phyloP scores from a whole-genome alignment of 345 rosid species.

The Euphorbia tirucalli region DNA sequence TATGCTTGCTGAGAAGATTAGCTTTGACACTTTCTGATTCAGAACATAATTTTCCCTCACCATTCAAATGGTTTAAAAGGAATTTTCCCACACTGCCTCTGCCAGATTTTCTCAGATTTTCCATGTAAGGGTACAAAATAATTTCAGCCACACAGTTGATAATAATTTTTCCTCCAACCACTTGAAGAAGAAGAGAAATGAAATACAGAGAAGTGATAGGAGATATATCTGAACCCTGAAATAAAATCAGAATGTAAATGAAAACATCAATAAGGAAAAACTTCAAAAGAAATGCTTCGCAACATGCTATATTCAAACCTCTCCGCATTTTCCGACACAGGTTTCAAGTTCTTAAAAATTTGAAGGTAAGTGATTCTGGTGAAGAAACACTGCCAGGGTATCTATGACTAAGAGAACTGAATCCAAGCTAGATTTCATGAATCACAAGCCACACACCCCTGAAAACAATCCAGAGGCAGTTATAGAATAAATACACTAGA shows the following conservation, averaged over 20 bases:
- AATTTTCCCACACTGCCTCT: slow-evolving; percentile 23
- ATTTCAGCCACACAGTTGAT: slow-evolving; percentile 38
- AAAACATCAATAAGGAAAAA: neutral
- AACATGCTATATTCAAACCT: neutral
- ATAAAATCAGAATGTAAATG: slow-evolving; percentile 5
- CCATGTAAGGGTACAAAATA: slow-evolving; percentile 42
- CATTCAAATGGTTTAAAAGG: slow-evolving; percentile 27
- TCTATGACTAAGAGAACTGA: neutral
- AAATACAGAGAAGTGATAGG: slow-evolving; percentile 50
- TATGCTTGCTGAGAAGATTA: slow-evolving; percentile 15
- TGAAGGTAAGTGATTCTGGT: neutral
- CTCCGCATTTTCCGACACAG: neutral
- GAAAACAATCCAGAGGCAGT: neutral
- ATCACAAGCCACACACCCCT: neutral
- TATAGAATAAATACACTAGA: neutral
- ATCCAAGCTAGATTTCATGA: neutral
- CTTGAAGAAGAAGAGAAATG: slow-evolving; percentile 56
- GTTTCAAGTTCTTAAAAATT: neutral
- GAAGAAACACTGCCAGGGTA: neutral
- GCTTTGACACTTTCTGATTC: slow-evolving; percentile 29
- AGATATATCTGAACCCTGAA: slow-evolving; percentile 50
- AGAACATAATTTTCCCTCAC: slow-evolving; percentile 24
- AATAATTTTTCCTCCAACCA: slow-evolving; percentile 51
- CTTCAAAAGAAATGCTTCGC: neutral
- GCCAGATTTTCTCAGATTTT: slow-evolving; percentile 20